These are phyloP conservation scores for Myochromella boudieri DNA, from an alignment of 768 basidiomycete genomes.

Conservation along the genomic window DNA sequence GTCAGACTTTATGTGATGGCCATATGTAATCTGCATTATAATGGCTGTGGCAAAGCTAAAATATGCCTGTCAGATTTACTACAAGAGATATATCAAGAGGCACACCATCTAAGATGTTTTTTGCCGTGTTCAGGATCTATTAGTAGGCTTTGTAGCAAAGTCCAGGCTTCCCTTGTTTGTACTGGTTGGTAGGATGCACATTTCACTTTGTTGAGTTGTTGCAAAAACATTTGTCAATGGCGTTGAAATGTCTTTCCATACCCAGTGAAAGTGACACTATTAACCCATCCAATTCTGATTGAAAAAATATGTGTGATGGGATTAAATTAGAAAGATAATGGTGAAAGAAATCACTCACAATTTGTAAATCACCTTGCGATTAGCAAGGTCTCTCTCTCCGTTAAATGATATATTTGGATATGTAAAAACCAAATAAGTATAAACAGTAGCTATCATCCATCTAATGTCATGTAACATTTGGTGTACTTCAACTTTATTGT, in stretches of 20 bases:
- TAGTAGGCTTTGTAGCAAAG: constrained; percentile 28
- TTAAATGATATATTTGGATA: too few relatives aligned
- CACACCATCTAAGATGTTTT: constrained; percentile 27
- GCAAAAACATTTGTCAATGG: constrained; percentile 24
- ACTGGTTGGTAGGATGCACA: constrained; percentile 15
- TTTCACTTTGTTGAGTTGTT: constrained; percentile 23
- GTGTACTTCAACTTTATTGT: too few relatives aligned
- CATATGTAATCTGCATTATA: constrained; percentile 19
- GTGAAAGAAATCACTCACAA: neutral
- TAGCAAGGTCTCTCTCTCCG: too few relatives aligned
- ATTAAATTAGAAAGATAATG: too few relatives aligned
- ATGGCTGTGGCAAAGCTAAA: constrained; percentile 17
- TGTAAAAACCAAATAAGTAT: too few relatives aligned
- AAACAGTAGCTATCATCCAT: too few relatives aligned
- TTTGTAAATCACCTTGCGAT: too few relatives aligned
- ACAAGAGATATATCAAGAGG: neutral
- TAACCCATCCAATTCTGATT: constrained; percentile 14
- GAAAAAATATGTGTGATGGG: neutral
- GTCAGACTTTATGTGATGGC: constrained; percentile 13
- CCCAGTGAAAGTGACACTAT: constrained; percentile 1
- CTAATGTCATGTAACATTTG: too few relatives aligned
- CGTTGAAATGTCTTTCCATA: constrained; percentile 26
- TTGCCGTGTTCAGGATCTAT: constrained; percentile 20
- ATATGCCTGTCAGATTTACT: neutral
- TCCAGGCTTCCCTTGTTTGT: constrained; percentile 22